A percentile compares a stretch with the other conserved stretches of the same genome.
phyloP scores from a whole-genome alignment of 345 rosid genomes.

The Acer saccharum region DNA sequence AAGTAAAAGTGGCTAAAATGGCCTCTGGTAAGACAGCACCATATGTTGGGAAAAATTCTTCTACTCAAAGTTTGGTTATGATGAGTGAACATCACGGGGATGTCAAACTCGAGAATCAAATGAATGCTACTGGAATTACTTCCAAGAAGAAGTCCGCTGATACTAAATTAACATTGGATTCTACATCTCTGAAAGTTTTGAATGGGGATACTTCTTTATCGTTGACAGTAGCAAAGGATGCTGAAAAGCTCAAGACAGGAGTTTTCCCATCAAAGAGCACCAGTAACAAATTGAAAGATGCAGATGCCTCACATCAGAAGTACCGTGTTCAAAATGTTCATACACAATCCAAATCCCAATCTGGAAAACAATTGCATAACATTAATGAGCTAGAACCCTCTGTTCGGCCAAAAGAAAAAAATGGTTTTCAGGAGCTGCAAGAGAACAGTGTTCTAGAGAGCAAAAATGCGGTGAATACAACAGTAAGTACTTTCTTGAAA shows the following conservation, averaged over 20 bases:
- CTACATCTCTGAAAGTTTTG: constrained; percentile 40
- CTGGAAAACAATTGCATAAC: constrained; percentile 42
- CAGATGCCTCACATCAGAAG: constrained; percentile 49
- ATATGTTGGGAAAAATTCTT: constrained; percentile 34
- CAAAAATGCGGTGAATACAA: constrained; percentile 41
- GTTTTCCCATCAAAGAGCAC: constrained; percentile 42
- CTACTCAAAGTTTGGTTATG: constrained; percentile 37
- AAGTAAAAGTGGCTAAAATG: constrained; percentile 53
- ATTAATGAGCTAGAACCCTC: constrained; percentile 45
- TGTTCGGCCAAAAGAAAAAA: constrained; percentile 52
- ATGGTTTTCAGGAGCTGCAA: constrained; percentile 48
- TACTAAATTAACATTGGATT: constrained; percentile 41
- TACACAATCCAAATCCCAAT: constrained; percentile 45
- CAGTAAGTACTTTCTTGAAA: constrained; percentile 42
- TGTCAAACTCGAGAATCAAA: constrained; percentile 46
- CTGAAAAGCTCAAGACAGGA: constrained; percentile 55
- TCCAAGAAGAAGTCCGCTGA: constrained; percentile 62
- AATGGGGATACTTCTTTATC: constrained; percentile 47
- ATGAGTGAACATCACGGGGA: constrained; percentile 34
- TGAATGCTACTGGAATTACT: constrained; percentile 40
- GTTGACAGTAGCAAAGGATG: constrained; percentile 42
- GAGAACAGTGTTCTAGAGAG: constrained; percentile 60
- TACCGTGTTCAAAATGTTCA: constrained; percentile 50
- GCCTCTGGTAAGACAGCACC: constrained; percentile 40
- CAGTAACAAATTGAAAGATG: constrained; percentile 56